Base-by-base conservation (phyloP, 306 rosid species). In the Canavalia gladiata region DNA sequence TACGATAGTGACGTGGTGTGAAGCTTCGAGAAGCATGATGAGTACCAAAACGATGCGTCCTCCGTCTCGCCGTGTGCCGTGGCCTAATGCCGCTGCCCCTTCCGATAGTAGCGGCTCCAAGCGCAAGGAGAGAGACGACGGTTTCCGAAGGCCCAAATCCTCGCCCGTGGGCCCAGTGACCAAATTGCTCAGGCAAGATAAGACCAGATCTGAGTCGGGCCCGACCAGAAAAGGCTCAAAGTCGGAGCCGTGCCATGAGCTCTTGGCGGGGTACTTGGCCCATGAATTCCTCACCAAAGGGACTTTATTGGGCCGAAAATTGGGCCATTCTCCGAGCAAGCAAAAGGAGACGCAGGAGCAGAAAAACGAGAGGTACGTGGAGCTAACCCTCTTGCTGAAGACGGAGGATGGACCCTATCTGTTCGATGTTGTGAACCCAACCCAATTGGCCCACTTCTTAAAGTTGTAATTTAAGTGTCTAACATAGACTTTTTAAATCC, bases 21-120 rank as follows among this genome's bases (percentile, higher is more conserved):
- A 81, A 62, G 31, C 39, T 30, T 6, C 49, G 77, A 55, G 2
- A 56, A 73, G 5, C 76, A 73, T 3, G 74, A 91, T 93, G 97
- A 91, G 73, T 70, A 91, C 94, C 77, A 91, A 93, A 91, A 87
- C 93, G 85, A 86, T 93, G 92, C 97, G 97, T 85, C 89, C 87
- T 10, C 97, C 94, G 1, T 88, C 98, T 8, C 98, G 94, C 35
- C 89, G 94, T 52, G 76, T 78, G 2, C 63, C 77, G 42, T 84
- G 88, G 86, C 57, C 87, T 29, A 25, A 18, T 6, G 11, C 62
- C 34, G 8, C n/a, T 55, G 29, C 7, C 78, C 5, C 29, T 13
- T 4, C 1, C 7, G 50, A 2, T 2, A 5, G 35, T 10, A 35
- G 66, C 11, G 50, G 18, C 5, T 37, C 78, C 10, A 82, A 91